Conservation (phyloP, 2,329 filamentous ascomycete species). For the Colletotrichum brevisporum region DNA sequence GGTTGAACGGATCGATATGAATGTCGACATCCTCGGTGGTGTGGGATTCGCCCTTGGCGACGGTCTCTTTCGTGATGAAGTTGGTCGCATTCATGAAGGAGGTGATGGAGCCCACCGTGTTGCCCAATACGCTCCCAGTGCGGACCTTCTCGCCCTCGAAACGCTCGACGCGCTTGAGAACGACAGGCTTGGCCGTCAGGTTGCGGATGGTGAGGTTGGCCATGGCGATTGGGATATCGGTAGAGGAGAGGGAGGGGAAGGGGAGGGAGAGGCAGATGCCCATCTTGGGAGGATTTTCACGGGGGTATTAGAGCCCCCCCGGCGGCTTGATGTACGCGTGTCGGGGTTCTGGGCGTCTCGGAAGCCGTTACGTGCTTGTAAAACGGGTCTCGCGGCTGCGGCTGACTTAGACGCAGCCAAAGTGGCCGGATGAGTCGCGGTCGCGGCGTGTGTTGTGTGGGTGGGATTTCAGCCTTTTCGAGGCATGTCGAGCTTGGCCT, state of each 20-base stretch:
- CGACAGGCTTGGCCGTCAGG: conserved; percentile 79
- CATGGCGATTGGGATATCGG: conserved; percentile 52
- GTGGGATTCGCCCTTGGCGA: conserved; percentile 71
- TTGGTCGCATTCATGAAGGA: conserved; percentile 61
- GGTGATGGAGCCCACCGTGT: conserved; percentile 59
- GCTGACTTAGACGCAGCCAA: conserved; percentile 11
- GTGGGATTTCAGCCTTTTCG: conserved; percentile 28
- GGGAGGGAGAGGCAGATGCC: conserved; percentile 34
- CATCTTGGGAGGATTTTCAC: conserved; percentile 37
- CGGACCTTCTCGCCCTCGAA: conserved; percentile 69
- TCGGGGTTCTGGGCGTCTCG: conserved; percentile 33
- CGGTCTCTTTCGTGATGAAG: conserved; percentile 48
- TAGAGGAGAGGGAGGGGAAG: conserved; percentile 28
- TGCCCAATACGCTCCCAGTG: conserved; percentile 59
- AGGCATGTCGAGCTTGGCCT: conserved; percentile 34
- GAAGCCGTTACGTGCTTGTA: conserved; percentile 37
- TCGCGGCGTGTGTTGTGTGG: conserved; percentile 9
- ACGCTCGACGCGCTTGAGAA: conserved; percentile 80
- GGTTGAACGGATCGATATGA: conserved; percentile 77
- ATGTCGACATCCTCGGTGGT: conserved; percentile 74
- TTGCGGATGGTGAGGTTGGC: conserved; percentile 82
- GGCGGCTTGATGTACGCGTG: conserved; percentile 34
- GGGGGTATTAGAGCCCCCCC: conserved; percentile 29
- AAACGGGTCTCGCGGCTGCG: conserved; percentile 31
- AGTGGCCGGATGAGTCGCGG: conserved; percentile 19